These are phyloP conservation scores for Trichoderma harzianum DNA, from an alignment of 2,329 filamentous ascomycete genomes.

Conservation along the genomic window DNA sequence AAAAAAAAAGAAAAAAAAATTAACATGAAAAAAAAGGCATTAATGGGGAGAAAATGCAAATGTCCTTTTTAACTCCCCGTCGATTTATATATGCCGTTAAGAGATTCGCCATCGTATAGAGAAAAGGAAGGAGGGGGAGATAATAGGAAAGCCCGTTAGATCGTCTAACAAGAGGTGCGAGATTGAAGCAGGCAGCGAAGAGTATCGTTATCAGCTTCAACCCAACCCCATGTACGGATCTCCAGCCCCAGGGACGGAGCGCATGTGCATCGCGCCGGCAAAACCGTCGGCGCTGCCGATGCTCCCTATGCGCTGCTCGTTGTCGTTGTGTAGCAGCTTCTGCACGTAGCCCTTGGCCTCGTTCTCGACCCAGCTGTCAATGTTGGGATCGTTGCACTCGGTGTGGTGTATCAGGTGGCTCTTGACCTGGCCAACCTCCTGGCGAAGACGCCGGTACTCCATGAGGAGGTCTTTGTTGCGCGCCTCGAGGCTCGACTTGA, in stretches of 20 bases:
- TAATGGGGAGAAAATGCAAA: not conserved
- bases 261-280: not conserved
- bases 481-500: conserved; percentile 41
- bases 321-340: not conserved
- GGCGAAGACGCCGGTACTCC: conserved; percentile 41
- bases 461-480: conserved; percentile 42
- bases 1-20: too few relatives aligned
- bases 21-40: not conserved
- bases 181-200: not conserved
- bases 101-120: not conserved
- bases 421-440: conserved; percentile 47
- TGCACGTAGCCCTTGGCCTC: conserved; percentile 49
- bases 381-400: conserved; percentile 51
- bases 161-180: not conserved
- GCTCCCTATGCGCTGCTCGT: not conserved
- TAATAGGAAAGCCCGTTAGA: not conserved
- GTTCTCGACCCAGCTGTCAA: conserved; percentile 52
- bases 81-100: not conserved
- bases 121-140: not conserved
- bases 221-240: not conserved
- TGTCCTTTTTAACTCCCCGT: not conserved
- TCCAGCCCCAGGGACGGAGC: not conserved
- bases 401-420: conserved; percentile 51
- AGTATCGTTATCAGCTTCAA: not conserved
- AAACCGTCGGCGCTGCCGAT: not conserved